phyloP scores from a whole-genome alignment of 768 basidiomycete species.

The Rhizopogon rudus region DNA sequence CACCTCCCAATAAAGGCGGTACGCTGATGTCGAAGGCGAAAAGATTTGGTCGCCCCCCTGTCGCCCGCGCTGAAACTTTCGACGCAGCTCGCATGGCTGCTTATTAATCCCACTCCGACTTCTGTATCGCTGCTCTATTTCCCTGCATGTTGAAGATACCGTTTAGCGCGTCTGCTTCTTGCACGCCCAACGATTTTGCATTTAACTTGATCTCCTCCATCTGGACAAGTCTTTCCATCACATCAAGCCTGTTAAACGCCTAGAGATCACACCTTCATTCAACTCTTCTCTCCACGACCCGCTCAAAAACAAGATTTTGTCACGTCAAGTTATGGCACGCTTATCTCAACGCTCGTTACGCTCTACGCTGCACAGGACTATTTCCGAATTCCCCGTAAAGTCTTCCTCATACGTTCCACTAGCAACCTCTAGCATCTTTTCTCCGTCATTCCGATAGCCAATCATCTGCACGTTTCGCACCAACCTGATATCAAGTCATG shows the following conservation, averaged over 20 bases:
- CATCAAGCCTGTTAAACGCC: not conserved
- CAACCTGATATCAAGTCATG: constrained; percentile 10
- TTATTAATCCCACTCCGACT: constrained; percentile 29
- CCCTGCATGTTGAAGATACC: not conserved
- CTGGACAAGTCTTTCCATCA: not conserved
- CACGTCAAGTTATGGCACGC: constrained; percentile 11
- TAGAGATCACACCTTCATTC: constrained; percentile 2
- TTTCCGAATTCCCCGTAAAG: constrained; percentile 6
- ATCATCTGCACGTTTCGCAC: constrained; percentile 19
- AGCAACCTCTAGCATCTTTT: constrained; percentile 14
- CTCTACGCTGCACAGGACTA: constrained; percentile 6
- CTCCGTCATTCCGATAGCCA: constrained; percentile 16
- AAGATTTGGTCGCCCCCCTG: constrained; percentile 43
- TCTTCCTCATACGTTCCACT: constrained; percentile 5
- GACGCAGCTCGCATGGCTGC: constrained; percentile 51
- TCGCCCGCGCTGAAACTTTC: constrained; percentile 66
- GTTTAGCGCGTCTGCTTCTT: not conserved
- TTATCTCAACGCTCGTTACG: constrained; percentile 12
- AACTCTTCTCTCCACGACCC: constrained; percentile 8
- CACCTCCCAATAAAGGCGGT: constrained; percentile 58
- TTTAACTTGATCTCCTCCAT: constrained; percentile 5
- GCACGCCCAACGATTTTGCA: constrained; percentile 1
- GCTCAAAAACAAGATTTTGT: constrained; percentile 7
- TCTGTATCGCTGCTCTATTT: not conserved
- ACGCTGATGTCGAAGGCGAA: constrained; percentile 48